These are phyloP conservation scores for Arabidopsis hybrid DNA, from an alignment of 441 rosid species.

Conservation along the genomic window DNA sequence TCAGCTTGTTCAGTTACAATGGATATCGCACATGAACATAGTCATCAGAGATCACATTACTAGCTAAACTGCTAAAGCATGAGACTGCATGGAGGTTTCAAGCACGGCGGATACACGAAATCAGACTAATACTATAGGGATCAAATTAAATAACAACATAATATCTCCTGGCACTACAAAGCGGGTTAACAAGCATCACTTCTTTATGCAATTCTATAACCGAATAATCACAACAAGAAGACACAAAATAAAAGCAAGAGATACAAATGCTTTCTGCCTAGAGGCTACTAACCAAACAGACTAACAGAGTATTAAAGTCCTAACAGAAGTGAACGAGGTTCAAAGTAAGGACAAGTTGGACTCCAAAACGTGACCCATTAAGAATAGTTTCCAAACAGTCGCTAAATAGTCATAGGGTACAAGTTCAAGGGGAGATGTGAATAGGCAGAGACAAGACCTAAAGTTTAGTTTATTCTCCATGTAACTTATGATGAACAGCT, in stretches of 20 bases:
- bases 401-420: neutral
- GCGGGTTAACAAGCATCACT: no score
- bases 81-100: neutral
- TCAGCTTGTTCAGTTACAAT: neutral
- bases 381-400: conserved; percentile 3
- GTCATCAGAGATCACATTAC: conserved; percentile 9
- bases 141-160: neutral
- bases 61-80: conserved; percentile 24
- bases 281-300: conserved; percentile 12
- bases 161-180: neutral
- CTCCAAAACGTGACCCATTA: conserved; percentile 11
- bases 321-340: conserved; percentile 15
- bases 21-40: conserved; percentile 5
- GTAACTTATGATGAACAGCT: neutral
- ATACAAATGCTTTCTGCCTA: neutral
- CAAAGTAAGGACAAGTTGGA: conserved; percentile 11
- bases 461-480: neutral
- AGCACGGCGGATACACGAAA: neutral
- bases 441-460: neutral
- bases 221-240: no score
- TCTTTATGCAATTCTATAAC: no score
- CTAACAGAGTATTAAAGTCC: neutral
- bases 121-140: conserved; percentile 7
- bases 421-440: neutral
- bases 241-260: no score